These are phyloP conservation scores for Nitzschia sp. DNA, from an alignment of 108 stramenopile genomes.

Conservation along the genomic window DNA sequence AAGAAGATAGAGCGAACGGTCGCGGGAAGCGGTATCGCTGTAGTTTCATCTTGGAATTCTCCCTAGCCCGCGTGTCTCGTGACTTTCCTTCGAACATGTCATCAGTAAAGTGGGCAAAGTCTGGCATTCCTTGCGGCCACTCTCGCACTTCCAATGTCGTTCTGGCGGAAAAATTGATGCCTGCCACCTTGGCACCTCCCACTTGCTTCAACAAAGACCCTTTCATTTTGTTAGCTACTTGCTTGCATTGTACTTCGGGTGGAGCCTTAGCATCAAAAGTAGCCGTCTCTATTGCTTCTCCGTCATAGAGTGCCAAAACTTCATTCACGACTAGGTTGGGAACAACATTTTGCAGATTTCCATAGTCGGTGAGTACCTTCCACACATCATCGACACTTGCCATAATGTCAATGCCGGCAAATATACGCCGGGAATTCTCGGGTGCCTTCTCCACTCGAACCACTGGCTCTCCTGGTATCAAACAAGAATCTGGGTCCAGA, in stretches of 20 bases:
- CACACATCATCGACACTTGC: slow-evolving; percentile 82
- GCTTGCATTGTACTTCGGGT: slow-evolving; percentile 59
- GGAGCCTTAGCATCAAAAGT: slow-evolving; percentile 17
- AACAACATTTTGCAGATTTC: slow-evolving; percentile 74
- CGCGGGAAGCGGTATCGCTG: slow-evolving; percentile 80
- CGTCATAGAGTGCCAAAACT: slow-evolving; percentile 62
- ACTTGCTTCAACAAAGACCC: slow-evolving; percentile 81
- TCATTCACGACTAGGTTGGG: slow-evolving; percentile 87
- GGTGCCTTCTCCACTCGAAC: slow-evolving; percentile 88
- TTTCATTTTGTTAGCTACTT: slow-evolving; percentile 60
- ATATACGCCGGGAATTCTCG: slow-evolving; percentile 87
- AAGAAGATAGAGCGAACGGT: slow-evolving; percentile 71
- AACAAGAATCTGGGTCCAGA: slow-evolving; percentile 77
- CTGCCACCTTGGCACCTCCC: slow-evolving; percentile 88
- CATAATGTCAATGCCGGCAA: slow-evolving; percentile 88
- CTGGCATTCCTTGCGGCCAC: slow-evolving; percentile 84
- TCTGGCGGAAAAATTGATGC: slow-evolving; percentile 82
- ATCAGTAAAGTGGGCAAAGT: slow-evolving; percentile 75
- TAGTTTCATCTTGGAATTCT: slow-evolving; percentile 48
- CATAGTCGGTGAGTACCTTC: slow-evolving; percentile 83
- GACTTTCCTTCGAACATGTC: slow-evolving; percentile 72
- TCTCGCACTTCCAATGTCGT: slow-evolving; percentile 85
- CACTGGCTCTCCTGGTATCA: slow-evolving; percentile 84
- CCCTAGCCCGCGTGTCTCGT: slow-evolving; percentile 52
- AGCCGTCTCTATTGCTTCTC: slow-evolving; percentile 17